Evolutionary conservation across 768 basidiomycete genomes (phyloP).

Genomic region (button mushroom (Agaricus bisporus)): DNA sequence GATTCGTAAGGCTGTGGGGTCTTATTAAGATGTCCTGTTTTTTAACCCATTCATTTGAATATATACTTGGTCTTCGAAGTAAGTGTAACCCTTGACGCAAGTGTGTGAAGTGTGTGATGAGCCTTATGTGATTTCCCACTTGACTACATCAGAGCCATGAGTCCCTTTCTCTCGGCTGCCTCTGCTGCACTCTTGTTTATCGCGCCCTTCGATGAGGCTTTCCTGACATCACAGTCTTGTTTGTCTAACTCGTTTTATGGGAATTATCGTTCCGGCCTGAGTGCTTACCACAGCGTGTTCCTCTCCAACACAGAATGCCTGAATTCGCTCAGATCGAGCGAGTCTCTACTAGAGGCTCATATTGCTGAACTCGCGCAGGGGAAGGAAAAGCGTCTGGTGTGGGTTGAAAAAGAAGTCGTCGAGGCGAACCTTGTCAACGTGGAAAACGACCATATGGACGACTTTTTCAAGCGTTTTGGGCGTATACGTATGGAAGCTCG

Average conservation of each 20-base stretch:
- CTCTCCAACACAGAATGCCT: constrained; percentile 32
- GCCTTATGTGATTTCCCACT: not conserved
- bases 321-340: constrained; percentile 21
- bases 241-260: constrained; percentile 49
- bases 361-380: constrained; percentile 18
- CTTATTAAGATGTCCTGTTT: constrained; percentile 5
- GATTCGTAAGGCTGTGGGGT: constrained; percentile 27
- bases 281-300: constrained; percentile 38
- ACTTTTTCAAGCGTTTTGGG: constrained; percentile 3
- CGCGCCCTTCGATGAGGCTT: constrained; percentile 34
- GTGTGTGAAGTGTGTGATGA: not conserved
- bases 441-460: constrained; percentile 8
- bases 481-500: constrained; percentile 14
- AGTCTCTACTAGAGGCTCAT: constrained; percentile 20
- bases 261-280: constrained; percentile 38
- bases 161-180: not conserved
- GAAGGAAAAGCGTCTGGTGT: constrained; percentile 39
- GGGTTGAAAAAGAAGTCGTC: constrained; percentile 52
- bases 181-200: constrained; percentile 29
- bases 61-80: not conserved
- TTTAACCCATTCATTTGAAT: not conserved
- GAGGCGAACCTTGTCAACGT: constrained; percentile 33
- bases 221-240: constrained; percentile 38
- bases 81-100: too few relatives aligned
- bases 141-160: not conserved